phyloP scores from a whole-genome alignment of 441 rosid genomes.

The Theobroma grandiflorum region DNA sequence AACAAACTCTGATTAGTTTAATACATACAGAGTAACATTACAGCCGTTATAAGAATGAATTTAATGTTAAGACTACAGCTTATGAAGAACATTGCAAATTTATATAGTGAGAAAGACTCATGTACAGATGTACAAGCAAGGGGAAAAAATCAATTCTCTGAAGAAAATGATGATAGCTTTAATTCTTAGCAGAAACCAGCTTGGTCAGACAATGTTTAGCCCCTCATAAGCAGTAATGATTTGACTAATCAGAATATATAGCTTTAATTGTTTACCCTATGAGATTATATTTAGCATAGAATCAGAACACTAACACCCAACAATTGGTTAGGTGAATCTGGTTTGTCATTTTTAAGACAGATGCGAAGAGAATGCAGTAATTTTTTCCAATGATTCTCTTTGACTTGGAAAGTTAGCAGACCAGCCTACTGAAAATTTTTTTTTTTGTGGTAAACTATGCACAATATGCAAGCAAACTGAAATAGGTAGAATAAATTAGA shows the following conservation, averaged over 20 bases:
- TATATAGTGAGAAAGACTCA: not conserved
- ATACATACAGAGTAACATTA: not conserved
- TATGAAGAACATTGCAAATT: not conserved
- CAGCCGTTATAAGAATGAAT: not conserved
- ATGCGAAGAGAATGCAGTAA: not conserved
- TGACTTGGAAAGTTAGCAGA: not conserved
- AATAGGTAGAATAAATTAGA: not conserved
- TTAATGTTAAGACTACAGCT: not conserved
- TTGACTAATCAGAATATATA: not conserved
- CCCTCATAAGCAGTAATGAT: not conserved
- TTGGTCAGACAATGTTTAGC: not conserved
- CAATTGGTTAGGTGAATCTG: not conserved
- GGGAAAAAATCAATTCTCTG: not conserved
- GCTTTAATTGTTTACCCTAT: not conserved
- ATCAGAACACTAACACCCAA: not conserved
- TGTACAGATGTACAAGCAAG: not conserved
- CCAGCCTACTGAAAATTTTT: not conserved
- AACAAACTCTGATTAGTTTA: not conserved
- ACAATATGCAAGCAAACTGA: not conserved
- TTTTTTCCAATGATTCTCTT: not conserved
- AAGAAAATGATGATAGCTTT: not conserved
- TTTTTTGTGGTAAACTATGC: not conserved
- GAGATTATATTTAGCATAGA: not conserved
- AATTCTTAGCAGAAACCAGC: not conserved
- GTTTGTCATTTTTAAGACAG: not conserved